A percentile compares a stretch with the other conserved stretches of the same genome.
phyloP scores from a whole-genome alignment of 1,284 basidiomycete genomes.

The Cutaneotrichosporon daszewskae region DNA sequence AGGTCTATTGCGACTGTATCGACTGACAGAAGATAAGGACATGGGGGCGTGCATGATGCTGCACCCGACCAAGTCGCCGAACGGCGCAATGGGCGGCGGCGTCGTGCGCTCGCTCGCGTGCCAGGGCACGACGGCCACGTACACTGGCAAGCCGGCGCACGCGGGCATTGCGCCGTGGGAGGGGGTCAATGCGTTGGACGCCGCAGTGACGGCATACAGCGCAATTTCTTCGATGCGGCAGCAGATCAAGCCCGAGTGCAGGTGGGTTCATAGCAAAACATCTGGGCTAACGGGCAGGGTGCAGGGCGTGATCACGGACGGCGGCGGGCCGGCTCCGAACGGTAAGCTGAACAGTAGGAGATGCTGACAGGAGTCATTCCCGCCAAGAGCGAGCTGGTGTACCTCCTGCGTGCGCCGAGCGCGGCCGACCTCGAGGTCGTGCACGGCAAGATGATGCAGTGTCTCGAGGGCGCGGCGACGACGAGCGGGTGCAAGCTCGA shows the following conservation, averaged over 20 bases:
- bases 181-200: constrained; percentile 75
- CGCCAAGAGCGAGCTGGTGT: constrained; percentile 64
- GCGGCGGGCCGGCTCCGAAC: constrained; percentile 53
- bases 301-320: constrained; percentile 61
- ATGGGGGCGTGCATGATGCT: constrained; percentile 9
- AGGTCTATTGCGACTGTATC: no score
- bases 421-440: constrained; percentile 54
- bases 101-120: constrained; percentile 26
- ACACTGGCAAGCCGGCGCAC: constrained; percentile 57
- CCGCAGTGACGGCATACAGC: constrained; percentile 71
- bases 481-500: constrained; percentile 62
- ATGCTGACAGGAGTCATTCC: constrained; percentile 67
- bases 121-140: constrained; percentile 23
- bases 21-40: constrained; percentile 28
- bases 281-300: constrained; percentile 41
- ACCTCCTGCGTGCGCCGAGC: constrained; percentile 62
- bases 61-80: constrained; percentile 53
- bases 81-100: constrained; percentile 51
- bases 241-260: constrained; percentile 46
- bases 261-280: constrained; percentile 2
- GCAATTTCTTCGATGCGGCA: constrained; percentile 67
- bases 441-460: constrained; percentile 54
- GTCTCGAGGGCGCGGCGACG: constrained; percentile 64
- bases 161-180: constrained; percentile 57
- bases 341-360: constrained; percentile 33